Evolutionary conservation across 2,329 filamentous ascomycete species (phyloP).

Genomic region (Aspergillus terreus): DNA sequence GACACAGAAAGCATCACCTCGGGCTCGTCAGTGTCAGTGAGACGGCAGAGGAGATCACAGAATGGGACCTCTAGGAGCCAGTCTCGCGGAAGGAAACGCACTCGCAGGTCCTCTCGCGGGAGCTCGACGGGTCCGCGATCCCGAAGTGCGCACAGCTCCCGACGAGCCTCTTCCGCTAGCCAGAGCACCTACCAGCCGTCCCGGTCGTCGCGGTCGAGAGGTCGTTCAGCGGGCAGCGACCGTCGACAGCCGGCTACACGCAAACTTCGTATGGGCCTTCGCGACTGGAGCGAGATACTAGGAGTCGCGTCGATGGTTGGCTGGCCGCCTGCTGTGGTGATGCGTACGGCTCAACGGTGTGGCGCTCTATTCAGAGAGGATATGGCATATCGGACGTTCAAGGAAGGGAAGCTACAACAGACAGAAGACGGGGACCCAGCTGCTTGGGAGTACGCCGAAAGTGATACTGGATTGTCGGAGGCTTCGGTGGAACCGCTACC

Average conservation of each 20-base stretch:
- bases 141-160: slow-evolving; percentile 7
- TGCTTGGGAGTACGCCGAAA: slow-evolving; percentile 30
- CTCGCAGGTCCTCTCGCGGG: slow-evolving; percentile 13
- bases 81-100: slow-evolving; percentile 22
- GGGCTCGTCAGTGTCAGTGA: slow-evolving; percentile 4
- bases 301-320: slow-evolving; percentile 72
- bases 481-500: neutral
- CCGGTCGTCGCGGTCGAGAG: slow-evolving; percentile 10
- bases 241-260: slow-evolving; percentile 1
- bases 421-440: slow-evolving; percentile 16
- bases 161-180: slow-evolving; percentile 1
- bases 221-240: slow-evolving; percentile 14
- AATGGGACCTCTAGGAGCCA: slow-evolving; percentile 8
- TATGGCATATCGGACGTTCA: slow-evolving; percentile 61
- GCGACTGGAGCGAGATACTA: slow-evolving; percentile 84
- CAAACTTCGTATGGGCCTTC: slow-evolving; percentile 33
- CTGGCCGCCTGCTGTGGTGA: slow-evolving; percentile 62
- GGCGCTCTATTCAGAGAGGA: slow-evolving; percentile 69
- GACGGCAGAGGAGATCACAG: slow-evolving; percentile 8
- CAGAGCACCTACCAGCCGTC: slow-evolving; percentile 5
- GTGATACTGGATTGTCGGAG: slow-evolving; percentile 21
- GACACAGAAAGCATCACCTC: slow-evolving; percentile 25
- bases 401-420: slow-evolving; percentile 33
- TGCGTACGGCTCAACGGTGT: slow-evolving; percentile 70
- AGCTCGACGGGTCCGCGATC: slow-evolving; percentile 7